Evolutionary conservation across 352 stramenopile species (phyloP), one percentile per base, ranked within the genome.

Genomic region (Phytophthora citrophthora): DNA sequence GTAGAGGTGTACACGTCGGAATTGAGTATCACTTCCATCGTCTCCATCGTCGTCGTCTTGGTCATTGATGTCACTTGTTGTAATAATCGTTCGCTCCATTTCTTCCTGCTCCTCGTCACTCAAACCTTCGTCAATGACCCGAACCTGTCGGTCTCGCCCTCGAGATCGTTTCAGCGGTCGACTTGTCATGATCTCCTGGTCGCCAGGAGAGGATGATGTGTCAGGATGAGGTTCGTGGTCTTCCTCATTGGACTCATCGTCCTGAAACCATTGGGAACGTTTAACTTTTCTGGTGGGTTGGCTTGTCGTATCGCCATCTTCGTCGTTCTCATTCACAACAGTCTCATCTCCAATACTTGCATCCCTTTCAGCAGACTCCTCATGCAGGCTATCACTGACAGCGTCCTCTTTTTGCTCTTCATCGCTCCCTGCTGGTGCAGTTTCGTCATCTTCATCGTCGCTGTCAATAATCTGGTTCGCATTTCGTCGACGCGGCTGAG

Each of bases 381-480:
- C 45, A 18, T 70, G 27, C 4, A 31, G 46, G 1, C 27, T 53
- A 45, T 68, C 50, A 43, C 26, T 51, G 15, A 29, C 43, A 29
- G 54, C 40, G 5, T 60, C 40, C 5, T 47, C 67, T 24, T 55
- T 52, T 15, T 61, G 24, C 13, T 70, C 61, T 51, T 77, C 64
- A 6, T 72, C 53, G 7, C 49, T 51, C 16, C 46, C 54, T 43
- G 36, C 26, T 9, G 36, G 34, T 26, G 48, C 40, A 31, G 24
- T 48, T 26, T 65, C 57, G 15, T 64, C 32, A 13, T 58, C 52
- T 56, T 79, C 62, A n/a, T 78, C 56, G 7, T 75, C 61, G 20
- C 65, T 79, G 47, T 81, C 73, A 31, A 79, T 18, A 49, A 81
- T 76, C 16, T 74, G 70, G 45, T 76, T 81, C 16, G 64, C 43